Evolutionary conservation across 192 early-diverging fungal species (phyloP).

Genomic region (Allomyces javanicus): DNA sequence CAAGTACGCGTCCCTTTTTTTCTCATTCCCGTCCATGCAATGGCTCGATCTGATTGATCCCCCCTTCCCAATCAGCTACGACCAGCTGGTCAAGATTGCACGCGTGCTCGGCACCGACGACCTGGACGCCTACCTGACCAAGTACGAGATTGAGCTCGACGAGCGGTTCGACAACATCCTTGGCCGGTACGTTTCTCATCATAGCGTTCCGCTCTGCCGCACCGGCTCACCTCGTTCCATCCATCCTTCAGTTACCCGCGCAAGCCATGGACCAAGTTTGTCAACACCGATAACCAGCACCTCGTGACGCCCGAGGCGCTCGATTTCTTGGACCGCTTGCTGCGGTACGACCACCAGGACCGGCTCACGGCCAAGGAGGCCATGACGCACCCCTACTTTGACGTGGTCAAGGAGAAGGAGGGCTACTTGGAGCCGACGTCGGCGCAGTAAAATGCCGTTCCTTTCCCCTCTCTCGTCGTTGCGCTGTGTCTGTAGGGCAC

Average conservation of each 20-base stretch:
- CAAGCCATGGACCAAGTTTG: conserved; percentile 71
- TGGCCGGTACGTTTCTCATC: conserved; percentile 33
- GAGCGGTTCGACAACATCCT: conserved; percentile 79
- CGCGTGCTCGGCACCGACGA: conserved; percentile 95
- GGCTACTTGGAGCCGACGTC: too few species aligned
- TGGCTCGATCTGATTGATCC: conserved; percentile 10
- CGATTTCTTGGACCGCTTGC: conserved; percentile 73
- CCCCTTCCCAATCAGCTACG: conserved; percentile 64
- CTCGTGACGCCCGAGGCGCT: conserved; percentile 65
- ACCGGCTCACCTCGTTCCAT: conserved; percentile 4
- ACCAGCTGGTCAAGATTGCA: conserved; percentile 97
- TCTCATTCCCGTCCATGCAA: background rate
- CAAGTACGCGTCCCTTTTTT: background rate
- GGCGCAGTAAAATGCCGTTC: too few species aligned
- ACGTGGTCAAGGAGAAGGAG: conserved; percentile 2
- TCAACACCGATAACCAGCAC: conserved; percentile 63
- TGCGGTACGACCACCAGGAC: conserved; percentile 86
- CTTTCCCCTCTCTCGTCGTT: too few species aligned
- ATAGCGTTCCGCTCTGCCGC: conserved; percentile 1
- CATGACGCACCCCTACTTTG: conserved; percentile 81
- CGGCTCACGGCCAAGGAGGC: conserved; percentile 71
- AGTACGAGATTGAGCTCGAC: conserved; percentile 86
- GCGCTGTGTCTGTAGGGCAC: too few species aligned
- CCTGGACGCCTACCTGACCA: conserved; percentile 74
- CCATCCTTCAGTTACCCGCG: conserved; percentile 44